Percentiles rank a stretch among this genome's conserved stretches.
phyloP scores from a whole-genome alignment of 2,329 filamentous ascomycete genomes.

The Clathrospora elynae region DNA sequence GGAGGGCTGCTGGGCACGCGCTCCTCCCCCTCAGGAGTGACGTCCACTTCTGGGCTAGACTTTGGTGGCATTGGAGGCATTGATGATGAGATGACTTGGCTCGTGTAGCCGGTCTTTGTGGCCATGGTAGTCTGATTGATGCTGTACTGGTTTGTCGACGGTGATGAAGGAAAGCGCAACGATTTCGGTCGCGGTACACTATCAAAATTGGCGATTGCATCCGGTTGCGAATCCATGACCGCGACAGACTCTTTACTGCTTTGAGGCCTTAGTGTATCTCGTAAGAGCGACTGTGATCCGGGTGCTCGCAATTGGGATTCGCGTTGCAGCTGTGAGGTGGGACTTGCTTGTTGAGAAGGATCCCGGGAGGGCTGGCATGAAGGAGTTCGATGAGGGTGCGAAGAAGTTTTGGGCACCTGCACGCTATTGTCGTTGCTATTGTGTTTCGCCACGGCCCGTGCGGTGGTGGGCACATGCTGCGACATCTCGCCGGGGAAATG shows the following conservation, averaged over 20 bases:
- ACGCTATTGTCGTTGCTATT: constrained; percentile 30
- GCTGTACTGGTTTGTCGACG: constrained; percentile 43
- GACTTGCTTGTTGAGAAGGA: constrained; percentile 24
- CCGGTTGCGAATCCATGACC: constrained; percentile 55
- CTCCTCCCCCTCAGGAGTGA: constrained; percentile 28
- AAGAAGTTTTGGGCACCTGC: constrained; percentile 48
- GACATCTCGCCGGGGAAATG: constrained; percentile 44
- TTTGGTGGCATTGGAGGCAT: constrained; percentile 38
- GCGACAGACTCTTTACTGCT: constrained; percentile 48
- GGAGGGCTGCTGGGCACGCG: constrained; percentile 48
- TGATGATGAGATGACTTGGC: constrained; percentile 40
- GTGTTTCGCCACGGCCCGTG: constrained; percentile 19
- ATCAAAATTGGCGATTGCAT: constrained; percentile 31
- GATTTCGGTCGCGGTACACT: constrained; percentile 35
- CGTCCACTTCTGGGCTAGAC: constrained; percentile 25
- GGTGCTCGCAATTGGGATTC: constrained; percentile 24
- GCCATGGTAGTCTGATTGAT: constrained; percentile 45
- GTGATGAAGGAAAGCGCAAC: constrained; percentile 45
- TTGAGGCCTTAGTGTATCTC: constrained; percentile 19
- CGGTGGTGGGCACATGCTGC: constrained; percentile 23
- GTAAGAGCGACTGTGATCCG: constrained; percentile 24
- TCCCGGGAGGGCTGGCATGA: constrained; percentile 26
- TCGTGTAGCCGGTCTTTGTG: constrained; percentile 37
- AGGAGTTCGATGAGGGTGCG: constrained; percentile 38
- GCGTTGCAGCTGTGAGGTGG: constrained; percentile 29